Evolutionary conservation across 306 rosid species (phyloP), one percentile per base, ranked within the genome.

Genomic region (Lathyrus sativus): DNA sequence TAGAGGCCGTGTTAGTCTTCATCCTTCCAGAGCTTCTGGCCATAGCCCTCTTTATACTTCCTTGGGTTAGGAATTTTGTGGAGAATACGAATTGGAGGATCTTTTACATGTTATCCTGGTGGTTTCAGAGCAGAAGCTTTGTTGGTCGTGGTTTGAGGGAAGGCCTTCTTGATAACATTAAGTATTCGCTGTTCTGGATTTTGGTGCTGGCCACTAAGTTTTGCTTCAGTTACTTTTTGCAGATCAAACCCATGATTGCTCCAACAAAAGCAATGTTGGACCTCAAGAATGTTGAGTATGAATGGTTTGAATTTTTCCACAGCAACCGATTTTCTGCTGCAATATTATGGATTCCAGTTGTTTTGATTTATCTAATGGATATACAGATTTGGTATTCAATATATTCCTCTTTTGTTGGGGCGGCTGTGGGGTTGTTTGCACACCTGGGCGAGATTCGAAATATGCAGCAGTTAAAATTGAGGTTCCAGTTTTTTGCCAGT

Each of bases 141-240:
- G 98, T 89, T 65, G 98, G 98, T 22, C 96, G 98, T 68, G 98
- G 96, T 73, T 67, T 92, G 88, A 84, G 98, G 76, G 98, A 92
- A 83, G 96, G 96, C 59, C 88, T 89, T 24, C 48, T 86, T 35
- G 96, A 92, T 80, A 92, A 92, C 76, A 48, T 92, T 3, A 87
- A 84, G 87, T 92, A 87, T 71, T 62, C 81, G 35, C 29, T 92
- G 72, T 92, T 92, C 84, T 92, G 98, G 98, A 56, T 87, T 75
- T 13, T 73, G 63, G 96, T 92, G 80, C 86, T 92, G 60, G 90
- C 92, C 29, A 81, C 98, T 1, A 92, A 92, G 44, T 89, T 89
- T 74, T 73, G 80, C 65, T 92, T 92, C 83, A 89, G 98, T 81
- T 92, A 81, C 80, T 92, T 92, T 68, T 77, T 92, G 73, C 96